phyloP scores from a whole-genome alignment of 306 rosid genomes.

The Canavalia ensiformis region DNA sequence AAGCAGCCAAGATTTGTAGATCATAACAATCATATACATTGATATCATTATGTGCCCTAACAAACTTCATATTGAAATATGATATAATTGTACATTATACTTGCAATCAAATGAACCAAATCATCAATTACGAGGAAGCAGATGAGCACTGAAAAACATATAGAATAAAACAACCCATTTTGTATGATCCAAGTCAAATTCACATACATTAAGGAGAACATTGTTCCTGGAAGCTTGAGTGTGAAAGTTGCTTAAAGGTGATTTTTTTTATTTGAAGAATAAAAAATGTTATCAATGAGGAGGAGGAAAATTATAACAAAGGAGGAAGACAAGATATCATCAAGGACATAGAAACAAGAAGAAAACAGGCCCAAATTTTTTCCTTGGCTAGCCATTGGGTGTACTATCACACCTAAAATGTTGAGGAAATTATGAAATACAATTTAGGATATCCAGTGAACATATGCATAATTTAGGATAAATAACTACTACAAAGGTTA shows the following conservation, averaged over 20 bases:
- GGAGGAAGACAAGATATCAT: not conserved
- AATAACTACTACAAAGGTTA: not conserved
- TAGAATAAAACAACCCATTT: not conserved
- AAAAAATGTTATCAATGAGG: not conserved
- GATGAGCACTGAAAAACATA: not conserved
- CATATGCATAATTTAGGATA: not conserved
- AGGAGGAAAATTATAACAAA: not conserved
- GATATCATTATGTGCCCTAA: not conserved
- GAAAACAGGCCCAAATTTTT: not conserved
- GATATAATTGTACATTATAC: not conserved
- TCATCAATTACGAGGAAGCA: not conserved
- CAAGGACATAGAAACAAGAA: not conserved
- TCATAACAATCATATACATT: slow-evolving; percentile 1
- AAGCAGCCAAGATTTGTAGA: not conserved
- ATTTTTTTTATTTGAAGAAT: not conserved
- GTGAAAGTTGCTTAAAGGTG: not conserved
- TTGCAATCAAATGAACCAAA: slow-evolving; percentile 2
- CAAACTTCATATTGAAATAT: slow-evolving; percentile 35
- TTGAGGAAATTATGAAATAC: not conserved
- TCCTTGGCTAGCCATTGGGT: not conserved
- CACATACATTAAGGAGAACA: slow-evolving; percentile 4
- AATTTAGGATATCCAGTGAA: not conserved
- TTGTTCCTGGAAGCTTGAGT: not conserved
- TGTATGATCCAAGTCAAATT: not conserved
- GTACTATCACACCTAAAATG: too few species aligned